phyloP scores from a whole-genome alignment of 345 rosid genomes.

The Psidium friedrichsthalianum region DNA sequence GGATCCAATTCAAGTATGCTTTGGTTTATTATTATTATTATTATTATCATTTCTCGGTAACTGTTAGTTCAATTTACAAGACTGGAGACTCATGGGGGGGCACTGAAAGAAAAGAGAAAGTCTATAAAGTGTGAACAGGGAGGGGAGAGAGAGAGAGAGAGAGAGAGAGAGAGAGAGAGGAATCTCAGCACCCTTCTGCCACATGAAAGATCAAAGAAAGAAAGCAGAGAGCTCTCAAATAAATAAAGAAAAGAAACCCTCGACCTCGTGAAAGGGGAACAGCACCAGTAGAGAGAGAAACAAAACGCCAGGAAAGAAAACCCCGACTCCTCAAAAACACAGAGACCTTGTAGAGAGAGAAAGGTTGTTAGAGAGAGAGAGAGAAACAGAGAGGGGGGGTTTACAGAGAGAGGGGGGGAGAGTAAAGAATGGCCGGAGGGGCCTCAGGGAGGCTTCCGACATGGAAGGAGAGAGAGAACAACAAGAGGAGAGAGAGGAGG shows the following conservation, averaged over 20 bases:
- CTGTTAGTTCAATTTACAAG: not conserved
- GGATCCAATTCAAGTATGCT: not conserved
- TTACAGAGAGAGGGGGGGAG: not conserved
- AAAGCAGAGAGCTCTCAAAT: not conserved
- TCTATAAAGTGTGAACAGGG: not conserved
- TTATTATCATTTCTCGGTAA: not conserved
- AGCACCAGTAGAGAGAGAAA: not conserved
- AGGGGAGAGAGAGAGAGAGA: not conserved
- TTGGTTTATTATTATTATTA: not conserved
- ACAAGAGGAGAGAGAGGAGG: slow-evolving; percentile 83
- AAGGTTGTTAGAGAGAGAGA: not conserved
- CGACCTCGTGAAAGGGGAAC: not conserved
- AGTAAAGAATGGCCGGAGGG: slow-evolving; percentile 40
- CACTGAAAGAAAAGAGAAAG: not conserved
- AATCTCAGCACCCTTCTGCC: not conserved
- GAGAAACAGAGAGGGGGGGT: not conserved
- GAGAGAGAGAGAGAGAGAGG: not conserved
- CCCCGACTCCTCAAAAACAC: not conserved
- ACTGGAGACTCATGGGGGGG: not conserved
- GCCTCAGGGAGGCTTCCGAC: slow-evolving; percentile 71
- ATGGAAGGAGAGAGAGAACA: slow-evolving; percentile 94
- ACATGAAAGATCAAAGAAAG: not conserved
- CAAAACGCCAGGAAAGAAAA: not conserved
- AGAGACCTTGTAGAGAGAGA: not conserved
- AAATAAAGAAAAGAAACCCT: not conserved